Conservation (phyloP, 306 rosid genomes). For the Lablab purpureus region DNA sequence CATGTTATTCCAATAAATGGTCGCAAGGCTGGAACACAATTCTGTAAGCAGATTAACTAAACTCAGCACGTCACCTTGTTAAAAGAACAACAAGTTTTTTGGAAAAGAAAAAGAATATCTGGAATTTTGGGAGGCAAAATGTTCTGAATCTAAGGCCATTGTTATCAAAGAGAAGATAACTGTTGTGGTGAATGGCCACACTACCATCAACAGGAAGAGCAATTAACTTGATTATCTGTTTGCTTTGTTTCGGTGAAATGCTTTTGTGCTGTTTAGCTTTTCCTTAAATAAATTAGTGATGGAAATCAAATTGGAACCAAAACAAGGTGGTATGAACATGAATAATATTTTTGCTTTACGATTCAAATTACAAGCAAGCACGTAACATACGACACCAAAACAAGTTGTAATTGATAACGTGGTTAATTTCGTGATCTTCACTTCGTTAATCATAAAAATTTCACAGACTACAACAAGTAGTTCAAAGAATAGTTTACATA, state of each 20-base stretch:
- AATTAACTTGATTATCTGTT: neutral
- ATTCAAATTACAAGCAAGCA: neutral
- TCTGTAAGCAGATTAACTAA: neutral
- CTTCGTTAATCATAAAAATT: neutral
- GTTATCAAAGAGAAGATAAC: neutral
- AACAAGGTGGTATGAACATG: neutral
- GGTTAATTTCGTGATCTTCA: neutral
- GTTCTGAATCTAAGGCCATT: neutral
- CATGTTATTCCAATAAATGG: slow-evolving; percentile 34
- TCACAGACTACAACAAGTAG: neutral
- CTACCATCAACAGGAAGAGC: neutral
- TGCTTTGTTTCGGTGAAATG: neutral
- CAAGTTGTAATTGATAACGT: neutral
- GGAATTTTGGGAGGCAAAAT: slow-evolving; percentile 1
- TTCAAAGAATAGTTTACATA: neutral
- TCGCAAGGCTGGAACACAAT: slow-evolving; percentile 14
- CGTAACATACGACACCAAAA: neutral
- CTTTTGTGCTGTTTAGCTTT: neutral
- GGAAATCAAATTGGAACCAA: neutral
- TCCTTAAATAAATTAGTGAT: neutral
- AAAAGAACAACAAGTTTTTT: neutral
- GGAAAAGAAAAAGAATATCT: neutral
- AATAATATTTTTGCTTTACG: neutral
- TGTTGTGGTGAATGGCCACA: neutral
- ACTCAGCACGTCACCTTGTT: neutral